Conservation (phyloP, 148 eudicot genomes). For the Rhododendron griersonianum region DNA sequence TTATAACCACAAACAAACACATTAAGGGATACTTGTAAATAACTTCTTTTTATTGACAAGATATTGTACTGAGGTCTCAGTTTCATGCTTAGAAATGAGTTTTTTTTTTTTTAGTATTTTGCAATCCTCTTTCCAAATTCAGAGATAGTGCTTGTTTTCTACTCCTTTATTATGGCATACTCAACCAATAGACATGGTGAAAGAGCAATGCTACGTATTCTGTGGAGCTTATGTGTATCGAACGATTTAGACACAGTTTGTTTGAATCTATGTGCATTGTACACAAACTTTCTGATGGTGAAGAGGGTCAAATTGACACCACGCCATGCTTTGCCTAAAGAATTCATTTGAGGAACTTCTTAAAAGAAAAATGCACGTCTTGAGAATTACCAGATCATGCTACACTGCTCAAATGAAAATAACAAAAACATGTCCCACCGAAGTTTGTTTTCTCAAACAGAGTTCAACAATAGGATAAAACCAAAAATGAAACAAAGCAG, state of each 20-base stretch:
- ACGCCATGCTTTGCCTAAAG: background rate
- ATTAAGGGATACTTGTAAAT: background rate
- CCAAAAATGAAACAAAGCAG: background rate
- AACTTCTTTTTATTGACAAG: background rate
- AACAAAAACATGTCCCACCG: background rate
- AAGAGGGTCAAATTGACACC: no score
- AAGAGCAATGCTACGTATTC: background rate
- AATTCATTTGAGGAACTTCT: background rate
- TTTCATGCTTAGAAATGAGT: background rate
- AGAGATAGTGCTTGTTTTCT: background rate
- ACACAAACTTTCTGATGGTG: background rate
- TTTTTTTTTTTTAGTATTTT: background rate
- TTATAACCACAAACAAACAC: no score
- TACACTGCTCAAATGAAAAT: background rate
- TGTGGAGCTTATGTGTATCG: background rate
- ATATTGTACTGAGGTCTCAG: background rate
- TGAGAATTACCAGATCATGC: background rate
- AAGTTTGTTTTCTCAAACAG: background rate
- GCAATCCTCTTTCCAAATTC: background rate
- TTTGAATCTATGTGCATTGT: background rate
- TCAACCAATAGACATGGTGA: background rate
- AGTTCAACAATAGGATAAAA: background rate
- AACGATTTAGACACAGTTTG: no score
- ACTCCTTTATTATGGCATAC: background rate
- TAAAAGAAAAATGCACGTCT: background rate